phyloP scores from a whole-genome alignment of 2,329 filamentous ascomycete species.

The Allantophomopsis cytisporea region DNA sequence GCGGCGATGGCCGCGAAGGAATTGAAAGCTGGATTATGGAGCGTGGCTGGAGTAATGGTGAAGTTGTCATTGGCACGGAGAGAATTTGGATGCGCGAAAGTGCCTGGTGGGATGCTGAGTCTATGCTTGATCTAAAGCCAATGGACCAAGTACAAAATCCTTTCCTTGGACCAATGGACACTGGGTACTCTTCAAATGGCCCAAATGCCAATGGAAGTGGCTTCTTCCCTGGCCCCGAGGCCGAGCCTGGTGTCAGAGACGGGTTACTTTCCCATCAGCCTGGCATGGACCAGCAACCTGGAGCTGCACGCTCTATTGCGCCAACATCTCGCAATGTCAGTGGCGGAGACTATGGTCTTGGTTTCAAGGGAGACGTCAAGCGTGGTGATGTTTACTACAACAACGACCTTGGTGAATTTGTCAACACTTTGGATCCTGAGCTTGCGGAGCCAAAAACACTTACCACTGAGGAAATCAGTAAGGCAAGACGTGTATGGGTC shows the following conservation, averaged over 20 bases:
- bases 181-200: constrained; percentile 47
- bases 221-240: constrained; percentile 56
- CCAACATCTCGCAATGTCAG: constrained; percentile 41
- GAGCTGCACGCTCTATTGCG: constrained; percentile 46
- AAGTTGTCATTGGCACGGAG: constrained; percentile 81
- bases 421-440: constrained; percentile 62
- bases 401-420: constrained; percentile 48
- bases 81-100: constrained; percentile 90
- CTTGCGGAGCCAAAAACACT: constrained; percentile 65
- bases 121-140: constrained; percentile 77
- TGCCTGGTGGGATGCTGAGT: constrained; percentile 97
- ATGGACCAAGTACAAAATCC: constrained; percentile 13
- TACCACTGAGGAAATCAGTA: constrained; percentile 51
- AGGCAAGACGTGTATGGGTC: constrained; percentile 65
- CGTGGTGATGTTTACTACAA: constrained; percentile 66
- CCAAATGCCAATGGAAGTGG: constrained; percentile 47
- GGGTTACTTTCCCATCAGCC: constrained; percentile 39
- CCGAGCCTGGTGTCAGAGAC: constrained; percentile 56
- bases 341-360: constrained; percentile 79
- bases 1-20: constrained; percentile 78
- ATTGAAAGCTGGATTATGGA: constrained; percentile 92
- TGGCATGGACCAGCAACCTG: constrained; percentile 3
- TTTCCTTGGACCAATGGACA: constrained; percentile 46
- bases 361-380: constrained; percentile 68
- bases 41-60: constrained; percentile 95